Evolutionary conservation across 1,284 basidiomycete species (phyloP), one percentile per base, ranked within the genome.

Genomic region (Ustilago esculenta): DNA sequence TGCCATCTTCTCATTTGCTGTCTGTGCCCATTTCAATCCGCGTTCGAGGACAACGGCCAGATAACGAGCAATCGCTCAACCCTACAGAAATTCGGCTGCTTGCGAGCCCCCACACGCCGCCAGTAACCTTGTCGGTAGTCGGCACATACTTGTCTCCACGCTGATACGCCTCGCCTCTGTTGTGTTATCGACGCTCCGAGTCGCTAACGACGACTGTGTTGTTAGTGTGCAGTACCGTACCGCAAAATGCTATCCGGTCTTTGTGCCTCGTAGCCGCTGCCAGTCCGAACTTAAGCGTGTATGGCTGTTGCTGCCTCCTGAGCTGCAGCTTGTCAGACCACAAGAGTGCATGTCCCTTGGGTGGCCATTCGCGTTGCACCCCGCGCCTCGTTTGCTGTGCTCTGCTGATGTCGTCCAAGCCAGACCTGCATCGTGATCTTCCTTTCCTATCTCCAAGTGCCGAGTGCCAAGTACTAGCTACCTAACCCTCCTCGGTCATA

Each of bases 171-270:
- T n/a, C n/a, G n/a, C n/a, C n/a, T n/a, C n/a, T n/a, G n/a, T n/a
- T n/a, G n/a, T n/a, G n/a, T n/a, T n/a, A n/a, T 44, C 46, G 43
- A 50, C 42, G 55, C 47, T 50, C 55, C 55, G 55, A 58, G 12
- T 35, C 55, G 43, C 55, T 37, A 18, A 47, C 55, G 55, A 58
- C 48, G 42, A 41, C n/a, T n/a, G n/a, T n/a, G n/a, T n/a, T n/a
- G n/a, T n/a, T n/a, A n/a, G n/a, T n/a, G n/a, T n/a, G n/a, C n/a
- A n/a, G n/a, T n/a, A n/a, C n/a, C n/a, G n/a, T n/a, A n/a, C 34
- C 18, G 27, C 54, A 18, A 32, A 17, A 7, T 29, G n/a, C 14
- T 46, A 12, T 10, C 9, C 17, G 18, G 11, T 14, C 29, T 33
- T 30, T 4, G 21, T 32, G 32, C 9, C 20, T 25, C 12, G 11